Evolutionary conservation across 257 asterid species (phyloP), one percentile per base, ranked within the genome.

Genomic region (Scutellaria baicalensis): DNA sequence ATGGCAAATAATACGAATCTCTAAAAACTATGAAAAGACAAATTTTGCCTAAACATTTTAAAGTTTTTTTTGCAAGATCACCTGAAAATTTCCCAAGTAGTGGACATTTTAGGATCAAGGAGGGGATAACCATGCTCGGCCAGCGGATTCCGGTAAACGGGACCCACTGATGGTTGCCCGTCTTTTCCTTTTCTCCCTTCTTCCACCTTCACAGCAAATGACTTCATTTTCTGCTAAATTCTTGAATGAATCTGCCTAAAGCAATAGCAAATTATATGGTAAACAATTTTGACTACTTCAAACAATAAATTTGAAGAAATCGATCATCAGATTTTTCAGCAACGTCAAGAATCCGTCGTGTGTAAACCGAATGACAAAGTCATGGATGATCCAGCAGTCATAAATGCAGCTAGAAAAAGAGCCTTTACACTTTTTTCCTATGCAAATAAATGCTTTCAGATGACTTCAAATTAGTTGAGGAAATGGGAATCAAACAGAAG

Each of bases 41-140:
- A 43, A 7, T 40, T 38, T 21, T 43, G 55, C 16, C 11, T 23
- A 8, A 8, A 54, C 43, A 10, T 4, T 66, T n/a, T 39, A 38
- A 43, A 4, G 35, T 13, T 4, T 33, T 21, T 33, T 21, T 10
- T 18, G 14, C 60, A 52, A 55, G 40, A 36, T 78, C 62, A 89
- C 98, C 93, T 85, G 79, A 90, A 88, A 68, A 90, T 71, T 0
- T 88, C 83, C 98, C 98, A 93, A 76, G 87, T 79, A 33, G 98
- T 93, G 49, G 86, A 74, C 17, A 81, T 71, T 31, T 80, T 70
- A 20, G 90, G 89, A 85, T 90, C 84, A 11, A 67, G 39, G 4
- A 92, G 68, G 0, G 98, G 96, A 52, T 79, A 93, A 5, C 47
- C 90, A 73, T 82, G 86, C 52, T 84, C 85, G 0, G 97, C 71